Percentiles rank a stretch among this genome's conserved stretches.
Conservation (phyloP, 2,329 filamentous ascomycete genomes). For the Harringtonia aguacate region DNA sequence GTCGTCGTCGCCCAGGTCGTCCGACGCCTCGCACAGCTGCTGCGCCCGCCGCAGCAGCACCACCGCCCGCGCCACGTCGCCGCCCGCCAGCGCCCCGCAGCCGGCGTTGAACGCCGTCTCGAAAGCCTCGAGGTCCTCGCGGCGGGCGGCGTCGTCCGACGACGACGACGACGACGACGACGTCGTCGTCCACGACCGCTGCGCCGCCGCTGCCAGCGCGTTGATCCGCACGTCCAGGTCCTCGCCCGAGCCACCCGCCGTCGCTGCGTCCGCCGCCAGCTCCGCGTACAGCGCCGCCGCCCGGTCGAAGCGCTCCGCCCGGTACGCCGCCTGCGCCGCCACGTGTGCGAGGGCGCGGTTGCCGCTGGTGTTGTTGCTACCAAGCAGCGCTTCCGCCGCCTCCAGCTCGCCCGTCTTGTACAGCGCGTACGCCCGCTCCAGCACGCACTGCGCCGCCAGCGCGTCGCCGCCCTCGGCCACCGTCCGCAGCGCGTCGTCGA, state of each 20-base stretch:
- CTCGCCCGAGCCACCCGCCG: conserved; percentile 41
- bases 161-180: conserved; percentile 32
- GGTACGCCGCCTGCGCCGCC: conserved; percentile 60
- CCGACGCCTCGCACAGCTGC: conserved; percentile 60
- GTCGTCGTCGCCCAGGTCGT: conserved; percentile 64
- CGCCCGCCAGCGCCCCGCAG: conserved; percentile 60
- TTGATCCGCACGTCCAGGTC: conserved; percentile 72
- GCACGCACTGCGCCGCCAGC: conserved; percentile 47
- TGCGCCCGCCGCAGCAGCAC: conserved; percentile 59
- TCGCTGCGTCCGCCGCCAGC: conserved; percentile 35
- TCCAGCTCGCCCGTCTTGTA: conserved; percentile 66
- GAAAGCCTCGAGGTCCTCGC: conserved; percentile 61
- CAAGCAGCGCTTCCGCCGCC: conserved; percentile 43
- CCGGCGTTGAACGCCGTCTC: conserved; percentile 76
- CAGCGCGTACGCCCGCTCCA: conserved; percentile 73
- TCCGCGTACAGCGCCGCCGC: conserved; percentile 53
- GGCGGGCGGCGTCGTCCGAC: conserved; percentile 31
- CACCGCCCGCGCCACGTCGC: conserved; percentile 53
- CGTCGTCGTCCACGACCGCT: conserved; percentile 59
- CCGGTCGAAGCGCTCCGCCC: conserved; percentile 60
- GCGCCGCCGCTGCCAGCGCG: conserved; percentile 57
- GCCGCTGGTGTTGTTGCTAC: conserved; percentile 11
- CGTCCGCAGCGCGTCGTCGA: conserved; percentile 61
- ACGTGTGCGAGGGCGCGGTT: conserved; percentile 36
- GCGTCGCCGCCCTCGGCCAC: conserved; percentile 52